Evolutionary conservation across 495 filamentous ascomycete species (phyloP), one percentile per base, ranked within the genome.

Genomic region (Aspergillus bridgeri): DNA sequence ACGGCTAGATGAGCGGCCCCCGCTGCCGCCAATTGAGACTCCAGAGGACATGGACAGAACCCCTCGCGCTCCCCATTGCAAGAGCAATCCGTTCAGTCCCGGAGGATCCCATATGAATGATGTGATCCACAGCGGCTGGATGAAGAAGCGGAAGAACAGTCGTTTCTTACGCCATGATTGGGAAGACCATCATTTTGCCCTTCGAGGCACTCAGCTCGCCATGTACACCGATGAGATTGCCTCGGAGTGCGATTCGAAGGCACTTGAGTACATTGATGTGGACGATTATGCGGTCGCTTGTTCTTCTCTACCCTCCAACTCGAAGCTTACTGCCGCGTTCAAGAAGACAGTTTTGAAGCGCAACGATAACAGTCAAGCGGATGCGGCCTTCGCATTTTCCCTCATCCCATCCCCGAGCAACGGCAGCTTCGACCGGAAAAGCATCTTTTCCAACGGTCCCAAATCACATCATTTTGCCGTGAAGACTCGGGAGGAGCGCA

Each of bases 391-490:
- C 69, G 82, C 83, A 51, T 98, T 98, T 79, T 93, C 96, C 65
- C 80, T 98, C 0, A 87, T 98, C 50, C 94, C 94, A 1, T 79
- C 89, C 11, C 73, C 79, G n/a, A 75, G 60, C 4, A 60, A 68
- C 55, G 73, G 59, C 63, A 67, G 25, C 25, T 27, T 27, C 7
- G 25, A 85, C 53, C 71, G 74, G 50, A 89, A 86, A 44, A 54
- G 58, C 0, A 15, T 75, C 1, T 75, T 77, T 51, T 48, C 51
- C 7, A 71, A 63, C 8, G 67, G 67, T 47, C 68, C 79, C 53
- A 97, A 96, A 81, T 83, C 85, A n/a, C 93, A 98, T 65, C 90
- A 96, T 65, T 98, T 98, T 63, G 89, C 93, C 0, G 93, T 97
- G 55, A 87, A 88, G 69, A 83, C 79, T 54, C 80, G 91, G 0